phyloP scores from a whole-genome alignment of 1,284 basidiomycete genomes.

The Apiotrichum siamense region DNA sequence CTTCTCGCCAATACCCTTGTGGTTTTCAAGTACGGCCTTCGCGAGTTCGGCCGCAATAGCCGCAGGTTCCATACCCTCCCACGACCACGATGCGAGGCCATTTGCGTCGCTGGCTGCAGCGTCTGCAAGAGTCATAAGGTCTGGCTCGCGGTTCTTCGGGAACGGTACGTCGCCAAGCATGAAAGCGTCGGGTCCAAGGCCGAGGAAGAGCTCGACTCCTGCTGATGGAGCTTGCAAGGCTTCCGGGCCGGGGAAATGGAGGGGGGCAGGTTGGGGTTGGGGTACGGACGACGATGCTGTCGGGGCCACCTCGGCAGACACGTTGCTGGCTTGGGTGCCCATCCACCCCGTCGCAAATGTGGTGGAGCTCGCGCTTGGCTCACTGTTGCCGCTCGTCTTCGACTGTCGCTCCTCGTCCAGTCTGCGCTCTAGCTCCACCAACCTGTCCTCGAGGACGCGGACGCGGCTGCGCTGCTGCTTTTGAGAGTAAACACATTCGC shows the following conservation, averaged over 20 bases:
- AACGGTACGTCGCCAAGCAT: conserved; percentile 7
- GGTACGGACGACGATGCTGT: neutral
- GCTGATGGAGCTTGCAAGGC: neutral
- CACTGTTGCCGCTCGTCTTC: neutral
- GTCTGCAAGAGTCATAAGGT: conserved; percentile 46
- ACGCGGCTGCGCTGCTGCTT: conserved; percentile 42
- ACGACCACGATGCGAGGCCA: conserved; percentile 8
- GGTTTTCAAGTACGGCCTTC: conserved; percentile 26
- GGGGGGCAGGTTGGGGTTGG: neutral
- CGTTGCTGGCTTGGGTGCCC: neutral
- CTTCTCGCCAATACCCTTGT: conserved; percentile 35
- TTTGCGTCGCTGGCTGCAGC: conserved; percentile 35
- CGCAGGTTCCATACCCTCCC: conserved; percentile 29
- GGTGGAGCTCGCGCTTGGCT: neutral
- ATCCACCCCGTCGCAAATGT: too few relatives aligned
- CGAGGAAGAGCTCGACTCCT: neutral
- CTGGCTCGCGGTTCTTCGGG: conserved; percentile 20
- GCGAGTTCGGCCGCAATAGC: conserved; percentile 28
- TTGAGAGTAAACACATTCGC: conserved; percentile 43
- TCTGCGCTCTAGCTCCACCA: conserved; percentile 38
- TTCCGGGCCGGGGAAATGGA: neutral
- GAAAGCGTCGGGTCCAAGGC: conserved; percentile 1
- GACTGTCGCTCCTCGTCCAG: conserved; percentile 12
- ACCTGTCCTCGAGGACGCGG: conserved; percentile 39
- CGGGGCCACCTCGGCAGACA: neutral